Conservation (phyloP, 306 rosid genomes). For the Alnus glutinosa region DNA sequence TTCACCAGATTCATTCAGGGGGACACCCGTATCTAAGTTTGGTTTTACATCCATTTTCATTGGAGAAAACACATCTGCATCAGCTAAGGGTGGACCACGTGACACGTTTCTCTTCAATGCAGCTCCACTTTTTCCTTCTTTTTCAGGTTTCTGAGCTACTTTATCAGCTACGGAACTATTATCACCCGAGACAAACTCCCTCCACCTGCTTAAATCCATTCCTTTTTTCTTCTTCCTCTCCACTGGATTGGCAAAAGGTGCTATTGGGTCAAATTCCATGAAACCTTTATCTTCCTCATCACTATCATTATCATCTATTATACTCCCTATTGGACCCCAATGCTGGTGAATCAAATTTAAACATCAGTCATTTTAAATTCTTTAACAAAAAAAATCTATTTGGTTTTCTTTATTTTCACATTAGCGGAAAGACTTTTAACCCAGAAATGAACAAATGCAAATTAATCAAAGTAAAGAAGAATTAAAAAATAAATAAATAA, state of each 20-base stretch:
- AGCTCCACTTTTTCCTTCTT: slow-evolving; percentile 26
- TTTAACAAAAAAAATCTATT: background rate
- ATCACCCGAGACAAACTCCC: slow-evolving; percentile 48
- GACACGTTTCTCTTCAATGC: slow-evolving; percentile 28
- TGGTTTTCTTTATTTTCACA: background rate
- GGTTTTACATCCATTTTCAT: slow-evolving; percentile 17
- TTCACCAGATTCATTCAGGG: background rate
- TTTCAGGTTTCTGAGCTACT: slow-evolving; percentile 27
- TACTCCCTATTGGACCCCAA: slow-evolving; percentile 62
- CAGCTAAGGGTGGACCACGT: slow-evolving; percentile 24
- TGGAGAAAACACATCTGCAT: slow-evolving; percentile 15
- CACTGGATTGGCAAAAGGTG: slow-evolving; percentile 61
- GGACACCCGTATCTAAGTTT: background rate
- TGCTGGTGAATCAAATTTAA: slow-evolving; percentile 54
- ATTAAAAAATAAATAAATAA: background rate
- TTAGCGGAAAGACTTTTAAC: background rate
- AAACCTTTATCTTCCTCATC: slow-evolving; percentile 41
- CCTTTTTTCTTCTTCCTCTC: slow-evolving; percentile 62
- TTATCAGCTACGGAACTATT: slow-evolving; percentile 35
- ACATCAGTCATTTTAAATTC: slow-evolving; percentile 28
- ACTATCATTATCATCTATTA: slow-evolving; percentile 32
- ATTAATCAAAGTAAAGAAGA: background rate
- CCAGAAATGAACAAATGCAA: background rate
- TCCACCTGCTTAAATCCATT: slow-evolving; percentile 68
- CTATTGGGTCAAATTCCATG: slow-evolving; percentile 46